A percentile compares a stretch with the other conserved stretches of the same genome.
Evolutionary conservation across 1,284 basidiomycete species (phyloP).

Genomic region (Singerocomus inundabilis): DNA sequence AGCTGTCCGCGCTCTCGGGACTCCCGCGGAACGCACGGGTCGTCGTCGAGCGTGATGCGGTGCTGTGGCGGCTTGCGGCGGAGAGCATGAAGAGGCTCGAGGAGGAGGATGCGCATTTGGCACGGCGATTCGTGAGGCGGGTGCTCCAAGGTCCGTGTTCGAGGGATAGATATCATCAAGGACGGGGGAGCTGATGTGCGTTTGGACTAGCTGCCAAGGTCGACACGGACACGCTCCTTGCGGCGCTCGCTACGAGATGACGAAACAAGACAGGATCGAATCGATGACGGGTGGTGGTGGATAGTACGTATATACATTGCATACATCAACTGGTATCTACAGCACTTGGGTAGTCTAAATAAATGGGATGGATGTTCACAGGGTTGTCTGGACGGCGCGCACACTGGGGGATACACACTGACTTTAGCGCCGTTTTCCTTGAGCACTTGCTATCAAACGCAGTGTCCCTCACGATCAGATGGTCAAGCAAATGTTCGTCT

Average conservation of each 20-base stretch:
- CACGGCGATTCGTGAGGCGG: slow-evolving; percentile 66
- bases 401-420: slow-evolving; percentile 58
- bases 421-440: slow-evolving; percentile 59
- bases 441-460: slow-evolving; percentile 51
- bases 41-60: slow-evolving; percentile 72
- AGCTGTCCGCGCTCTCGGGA: slow-evolving; percentile 78
- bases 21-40: slow-evolving; percentile 83
- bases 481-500: slow-evolving; percentile 73
- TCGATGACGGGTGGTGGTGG: too few species aligned
- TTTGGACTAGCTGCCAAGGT: slow-evolving; percentile 83
- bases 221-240: slow-evolving; percentile 73
- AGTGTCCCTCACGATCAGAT: slow-evolving; percentile 63
- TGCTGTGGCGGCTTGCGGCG: slow-evolving; percentile 76
- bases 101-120: slow-evolving; percentile 61
- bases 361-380: too few species aligned
- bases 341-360: too few species aligned
- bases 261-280: background rate
- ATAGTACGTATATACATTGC: slow-evolving; percentile 2
- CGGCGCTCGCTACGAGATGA: slow-evolving; percentile 67
- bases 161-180: too few species aligned
- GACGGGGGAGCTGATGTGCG: too few species aligned
- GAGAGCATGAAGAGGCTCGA: slow-evolving; percentile 61
- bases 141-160: slow-evolving; percentile 70
- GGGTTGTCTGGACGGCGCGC: too few species aligned
- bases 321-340: slow-evolving; percentile 4